Evolutionary conservation across 495 filamentous ascomycete species (phyloP), one percentile per base, ranked within the genome.

Genomic region (Astrothelium macrocarpum): DNA sequence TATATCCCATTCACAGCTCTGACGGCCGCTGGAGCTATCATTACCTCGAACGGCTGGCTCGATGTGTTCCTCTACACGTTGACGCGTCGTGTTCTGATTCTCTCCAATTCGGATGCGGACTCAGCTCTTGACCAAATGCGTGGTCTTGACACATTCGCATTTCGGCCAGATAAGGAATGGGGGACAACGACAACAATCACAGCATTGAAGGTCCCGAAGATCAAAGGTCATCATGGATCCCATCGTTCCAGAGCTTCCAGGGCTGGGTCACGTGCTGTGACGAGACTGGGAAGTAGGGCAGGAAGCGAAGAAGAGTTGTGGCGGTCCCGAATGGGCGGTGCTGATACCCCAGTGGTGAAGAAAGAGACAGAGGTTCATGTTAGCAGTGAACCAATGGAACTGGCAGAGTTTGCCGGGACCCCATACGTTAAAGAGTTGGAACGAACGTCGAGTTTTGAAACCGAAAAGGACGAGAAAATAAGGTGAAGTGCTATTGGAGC

Each of bases 61-160:
- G 89, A 91, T 69, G 86, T 87, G 14, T 67, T 88, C 16, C 75
- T 91, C 1, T 93, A 90, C 74, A 82, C 87, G 3, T 76, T 85
- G 9, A 91, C 88, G n/a, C 80, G 88, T 2, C 75, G 79, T 18
- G 70, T 76, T 26, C 62, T 73, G 26, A 29, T 74, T 29, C 75
- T 81, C 66, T 70, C 77, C 62, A 73, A 78, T 49, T 77, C 77
- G 18, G 77, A 80, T 20, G 45, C 39, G 12, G 29, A 32, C 11
- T 56, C 49, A 11, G 49, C 20, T 2, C 49, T 56, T 11, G 65
- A 64, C 28, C 61, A 64, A 34, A 28, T 43, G 39, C 29, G 18
- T 3, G 32, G 62, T 10, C 60, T 69, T 10, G 64, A 66, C 12
- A 69, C 65, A 9, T 69, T 69, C 62, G 59, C 64, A 5, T 39